These are phyloP conservation scores for Cucumis sativus DNA, from an alignment of 306 rosid species.

Conservation along the genomic window DNA sequence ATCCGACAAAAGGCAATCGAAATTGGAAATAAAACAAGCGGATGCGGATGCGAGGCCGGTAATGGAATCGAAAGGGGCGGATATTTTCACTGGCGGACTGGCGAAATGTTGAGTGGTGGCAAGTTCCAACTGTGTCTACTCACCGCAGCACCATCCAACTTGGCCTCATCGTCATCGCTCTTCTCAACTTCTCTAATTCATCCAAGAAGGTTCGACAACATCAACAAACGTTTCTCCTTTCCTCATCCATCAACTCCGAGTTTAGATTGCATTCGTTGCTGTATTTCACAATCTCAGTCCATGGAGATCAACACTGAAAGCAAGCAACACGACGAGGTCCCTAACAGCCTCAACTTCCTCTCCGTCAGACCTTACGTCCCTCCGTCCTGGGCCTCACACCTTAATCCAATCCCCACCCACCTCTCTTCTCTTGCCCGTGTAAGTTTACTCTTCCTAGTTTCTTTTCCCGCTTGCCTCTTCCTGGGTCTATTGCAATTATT, in stretches of 20 bases:
- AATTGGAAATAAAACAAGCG: not conserved
- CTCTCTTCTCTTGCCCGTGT: conserved; percentile 68
- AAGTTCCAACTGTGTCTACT: not conserved
- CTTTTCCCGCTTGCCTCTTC: not conserved
- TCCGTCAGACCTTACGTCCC: conserved; percentile 39
- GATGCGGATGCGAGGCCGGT: not conserved
- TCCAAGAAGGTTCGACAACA: not conserved
- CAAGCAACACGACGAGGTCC: not conserved
- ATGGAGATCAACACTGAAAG: conserved; percentile 20
- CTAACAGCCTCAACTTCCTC: conserved; percentile 25
- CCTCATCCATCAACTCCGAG: not conserved
- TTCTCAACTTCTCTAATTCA: not conserved
- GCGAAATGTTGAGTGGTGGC: conserved; percentile 5
- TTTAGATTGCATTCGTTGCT: not conserved
- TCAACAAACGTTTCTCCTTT: not conserved
- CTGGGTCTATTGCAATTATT: not conserved
- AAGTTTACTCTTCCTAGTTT: not conserved
- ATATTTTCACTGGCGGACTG: too few species aligned
- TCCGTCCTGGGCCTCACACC: conserved; percentile 84
- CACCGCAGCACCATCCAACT: not conserved
- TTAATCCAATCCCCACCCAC: conserved; percentile 59
- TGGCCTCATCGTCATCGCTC: not conserved
- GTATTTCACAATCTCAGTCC: not conserved
- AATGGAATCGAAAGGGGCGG: not conserved
- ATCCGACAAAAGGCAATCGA: too few species aligned